Evolutionary conservation across 108 stramenopile genomes (phyloP).

Genomic region (Ochromonas danica): DNA sequence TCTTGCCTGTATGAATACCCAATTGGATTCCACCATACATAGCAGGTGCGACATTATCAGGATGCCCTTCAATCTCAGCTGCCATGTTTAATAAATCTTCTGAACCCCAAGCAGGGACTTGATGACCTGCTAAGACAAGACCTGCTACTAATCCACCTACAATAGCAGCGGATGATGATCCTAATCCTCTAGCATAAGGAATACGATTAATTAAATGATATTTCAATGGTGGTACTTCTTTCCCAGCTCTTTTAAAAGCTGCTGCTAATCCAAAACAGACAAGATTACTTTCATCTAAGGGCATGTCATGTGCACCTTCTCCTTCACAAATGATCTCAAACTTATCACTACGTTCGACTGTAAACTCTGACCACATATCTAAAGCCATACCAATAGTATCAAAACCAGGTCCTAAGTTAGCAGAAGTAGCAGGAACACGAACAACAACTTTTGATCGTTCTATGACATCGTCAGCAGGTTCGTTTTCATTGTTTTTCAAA

Average conservation of each 20-base stretch:
- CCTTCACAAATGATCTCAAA: constrained; percentile 74
- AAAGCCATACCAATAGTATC: constrained; percentile 73
- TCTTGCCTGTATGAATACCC: constrained; percentile 90
- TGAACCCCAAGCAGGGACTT: constrained; percentile 38
- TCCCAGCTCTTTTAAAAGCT: constrained; percentile 86
- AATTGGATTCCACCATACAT: constrained; percentile 98
- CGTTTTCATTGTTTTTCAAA: not conserved
- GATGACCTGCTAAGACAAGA: constrained; percentile 80
- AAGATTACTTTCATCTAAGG: constrained; percentile 69
- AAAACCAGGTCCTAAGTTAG: constrained; percentile 67
- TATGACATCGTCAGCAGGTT: not conserved
- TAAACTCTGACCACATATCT: constrained; percentile 95
- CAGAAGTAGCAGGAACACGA: constrained; percentile 94
- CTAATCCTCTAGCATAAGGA: constrained; percentile 91
- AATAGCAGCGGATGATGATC: constrained; percentile 92
- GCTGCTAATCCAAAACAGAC: constrained; percentile 84
- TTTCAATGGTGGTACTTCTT: constrained; percentile 80
- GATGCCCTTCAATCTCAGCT: constrained; percentile 95
- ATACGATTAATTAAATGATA: constrained; percentile 79
- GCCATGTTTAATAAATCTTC: constrained; percentile 96
- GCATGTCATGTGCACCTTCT: constrained; percentile 56
- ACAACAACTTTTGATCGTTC: constrained; percentile 69
- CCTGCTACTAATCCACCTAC: constrained; percentile 96
- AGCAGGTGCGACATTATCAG: constrained; percentile 95
- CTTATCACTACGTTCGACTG: constrained; percentile 75